Evolutionary conservation across 1,139 yeast species (phyloP).

Genomic region (Debaryomyces nepalensis): DNA sequence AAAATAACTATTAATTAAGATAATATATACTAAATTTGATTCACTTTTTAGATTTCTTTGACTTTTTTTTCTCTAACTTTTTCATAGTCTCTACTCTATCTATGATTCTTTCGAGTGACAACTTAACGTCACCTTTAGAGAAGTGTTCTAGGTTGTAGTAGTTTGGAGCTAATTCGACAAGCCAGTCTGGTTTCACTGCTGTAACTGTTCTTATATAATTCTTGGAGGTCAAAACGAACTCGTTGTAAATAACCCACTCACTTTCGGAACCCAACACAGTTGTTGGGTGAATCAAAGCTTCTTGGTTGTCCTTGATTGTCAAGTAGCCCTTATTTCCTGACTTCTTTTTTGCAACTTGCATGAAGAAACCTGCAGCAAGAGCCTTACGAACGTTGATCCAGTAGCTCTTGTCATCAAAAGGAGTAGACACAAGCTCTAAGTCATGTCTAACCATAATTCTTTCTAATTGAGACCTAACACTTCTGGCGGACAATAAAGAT

Average conservation of each 20-base stretch:
- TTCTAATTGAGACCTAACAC: conserved; percentile 80
- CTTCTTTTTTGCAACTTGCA: conserved; percentile 94
- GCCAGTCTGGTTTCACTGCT: conserved; percentile 90
- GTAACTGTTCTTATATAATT: conserved; percentile 95
- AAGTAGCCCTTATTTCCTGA: conserved; percentile 74
- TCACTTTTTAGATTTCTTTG: conserved; percentile 13
- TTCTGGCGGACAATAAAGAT: conserved; percentile 81
- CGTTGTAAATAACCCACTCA: conserved; percentile 95
- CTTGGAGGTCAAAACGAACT: conserved; percentile 90
- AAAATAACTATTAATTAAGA: conserved; percentile 1
- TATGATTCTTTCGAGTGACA: conserved; percentile 73
- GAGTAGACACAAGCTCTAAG: conserved; percentile 71
- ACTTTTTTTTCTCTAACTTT: conserved; percentile 36
- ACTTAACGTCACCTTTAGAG: conserved; percentile 80
- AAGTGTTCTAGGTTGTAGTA: conserved; percentile 79
- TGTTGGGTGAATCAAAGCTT: conserved; percentile 90
- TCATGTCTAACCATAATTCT: conserved; percentile 84
- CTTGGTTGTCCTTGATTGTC: conserved; percentile 95
- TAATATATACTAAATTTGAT: neutral
- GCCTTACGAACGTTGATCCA: conserved; percentile 83
- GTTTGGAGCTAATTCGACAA: conserved; percentile 82
- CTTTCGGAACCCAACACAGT: conserved; percentile 84
- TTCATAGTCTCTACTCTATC: conserved; percentile 52
- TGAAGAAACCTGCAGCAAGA: conserved; percentile 89
- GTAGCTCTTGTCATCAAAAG: conserved; percentile 69